Conservation (phyloP, 257 asterid genomes). For the Nyctanthes arbortristis region DNA sequence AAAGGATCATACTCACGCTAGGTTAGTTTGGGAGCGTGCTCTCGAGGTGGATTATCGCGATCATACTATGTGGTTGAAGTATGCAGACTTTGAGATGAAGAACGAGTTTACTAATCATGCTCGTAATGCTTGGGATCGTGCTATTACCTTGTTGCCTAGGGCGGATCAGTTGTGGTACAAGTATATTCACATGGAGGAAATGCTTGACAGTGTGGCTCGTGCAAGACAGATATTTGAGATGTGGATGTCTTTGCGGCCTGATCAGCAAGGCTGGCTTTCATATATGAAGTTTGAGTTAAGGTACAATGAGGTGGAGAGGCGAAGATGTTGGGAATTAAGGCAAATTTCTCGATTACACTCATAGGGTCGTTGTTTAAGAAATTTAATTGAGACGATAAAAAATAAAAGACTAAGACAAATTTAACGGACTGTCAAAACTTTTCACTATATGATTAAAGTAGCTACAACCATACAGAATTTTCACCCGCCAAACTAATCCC, state of each 20-base stretch:
- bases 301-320: conserved; percentile 76
- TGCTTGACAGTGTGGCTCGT: conserved; percentile 75
- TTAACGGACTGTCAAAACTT: no score
- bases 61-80: conserved; percentile 84
- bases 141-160: conserved; percentile 68
- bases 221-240: conserved; percentile 81
- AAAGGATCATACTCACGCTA: conserved; percentile 71
- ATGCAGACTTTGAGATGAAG: conserved; percentile 91
- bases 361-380: no score
- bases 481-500: no score
- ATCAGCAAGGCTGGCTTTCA: conserved; percentile 85
- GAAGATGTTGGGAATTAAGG: no score
- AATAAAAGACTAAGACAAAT: no score
- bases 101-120: conserved; percentile 80
- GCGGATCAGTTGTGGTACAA: conserved; percentile 92
- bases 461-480: no score
- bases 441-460: no score
- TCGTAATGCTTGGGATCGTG: conserved; percentile 85
- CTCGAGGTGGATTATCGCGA: conserved; percentile 81
- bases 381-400: no score
- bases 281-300: conserved; percentile 82
- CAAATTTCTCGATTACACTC: no score
- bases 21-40: conserved; percentile 97
- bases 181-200: conserved; percentile 93
- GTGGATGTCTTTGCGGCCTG: conserved; percentile 95